Evolutionary conservation across 2,329 filamentous ascomycete species (phyloP).

Genomic region (Alternaria novae-zelandiae): DNA sequence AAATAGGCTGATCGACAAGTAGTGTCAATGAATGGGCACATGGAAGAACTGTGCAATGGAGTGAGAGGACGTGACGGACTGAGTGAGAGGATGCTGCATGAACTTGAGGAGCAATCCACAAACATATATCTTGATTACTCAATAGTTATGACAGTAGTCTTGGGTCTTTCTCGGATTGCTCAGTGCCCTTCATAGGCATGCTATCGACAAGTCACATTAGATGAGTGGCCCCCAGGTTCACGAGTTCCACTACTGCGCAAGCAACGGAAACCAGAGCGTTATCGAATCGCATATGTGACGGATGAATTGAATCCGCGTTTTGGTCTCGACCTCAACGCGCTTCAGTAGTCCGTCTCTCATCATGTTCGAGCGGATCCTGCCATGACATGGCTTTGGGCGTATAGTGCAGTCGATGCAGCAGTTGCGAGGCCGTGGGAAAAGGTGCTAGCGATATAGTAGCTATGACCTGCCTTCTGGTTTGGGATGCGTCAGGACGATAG

Average conservation of each 20-base stretch:
- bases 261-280: not conserved
- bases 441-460: not conserved
- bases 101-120: too few species aligned
- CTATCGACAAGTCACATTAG: accelerated
- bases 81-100: not conserved
- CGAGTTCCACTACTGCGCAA: accelerated
- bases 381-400: accelerated
- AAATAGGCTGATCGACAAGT: accelerated
- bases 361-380: not conserved
- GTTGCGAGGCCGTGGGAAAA: accelerated
- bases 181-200: accelerated
- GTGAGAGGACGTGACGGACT: accelerated
- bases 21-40: too few species aligned
- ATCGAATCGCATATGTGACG: too few species aligned
- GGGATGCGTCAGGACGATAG: too few species aligned
- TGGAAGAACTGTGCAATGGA: not conserved
- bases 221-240: not conserved
- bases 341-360: accelerated
- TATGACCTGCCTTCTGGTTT: too few species aligned
- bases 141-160: too few species aligned
- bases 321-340: not conserved
- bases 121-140: too few species aligned
- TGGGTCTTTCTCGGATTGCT: too few species aligned
- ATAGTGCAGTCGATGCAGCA: accelerated
- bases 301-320: not conserved